phyloP scores from a whole-genome alignment of 345 rosid species.

The Iberis pinnata region DNA sequence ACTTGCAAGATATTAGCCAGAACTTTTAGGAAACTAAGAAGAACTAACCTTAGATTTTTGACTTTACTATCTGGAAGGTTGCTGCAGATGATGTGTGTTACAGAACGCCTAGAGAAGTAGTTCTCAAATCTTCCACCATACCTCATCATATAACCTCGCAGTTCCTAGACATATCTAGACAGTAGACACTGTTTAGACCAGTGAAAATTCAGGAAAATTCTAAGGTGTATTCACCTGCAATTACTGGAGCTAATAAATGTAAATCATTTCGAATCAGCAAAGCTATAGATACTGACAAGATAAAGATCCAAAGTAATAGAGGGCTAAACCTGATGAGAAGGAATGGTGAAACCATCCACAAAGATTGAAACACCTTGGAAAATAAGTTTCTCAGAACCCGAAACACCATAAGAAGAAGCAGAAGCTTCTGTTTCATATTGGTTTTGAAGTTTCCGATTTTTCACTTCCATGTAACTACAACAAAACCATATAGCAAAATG shows the following conservation, averaged over 20 bases:
- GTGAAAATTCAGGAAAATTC: slow-evolving; percentile 2
- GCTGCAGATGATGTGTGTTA: slow-evolving; percentile 86
- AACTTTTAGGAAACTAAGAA: neutral
- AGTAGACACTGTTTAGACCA: too few species aligned
- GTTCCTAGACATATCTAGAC: slow-evolving; percentile 42
- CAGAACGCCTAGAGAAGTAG: slow-evolving; percentile 74
- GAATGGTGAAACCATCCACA: slow-evolving; percentile 86
- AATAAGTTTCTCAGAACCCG: slow-evolving; percentile 42
- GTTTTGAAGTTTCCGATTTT: slow-evolving; percentile 70
- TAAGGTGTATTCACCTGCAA: neutral
- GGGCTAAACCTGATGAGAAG: slow-evolving; percentile 70
- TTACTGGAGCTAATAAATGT: neutral
- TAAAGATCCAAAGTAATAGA: neutral
- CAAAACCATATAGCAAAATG: neutral
- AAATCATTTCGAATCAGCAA: neutral
- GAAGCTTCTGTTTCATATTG: slow-evolving; percentile 66
- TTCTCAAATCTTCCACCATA: slow-evolving; percentile 76
- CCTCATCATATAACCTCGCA: slow-evolving; percentile 65
- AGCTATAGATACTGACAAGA: neutral
- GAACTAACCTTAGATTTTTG: slow-evolving; percentile 67
- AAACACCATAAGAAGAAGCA: slow-evolving; percentile 32
- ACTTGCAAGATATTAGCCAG: neutral
- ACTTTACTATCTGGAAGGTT: slow-evolving; percentile 82
- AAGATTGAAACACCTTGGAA: slow-evolving; percentile 87
- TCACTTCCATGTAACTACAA: slow-evolving; percentile 73